A percentile compares a stretch with the other conserved stretches of the same genome.
These are phyloP conservation scores for Ophiosphaerella narmari DNA, from an alignment of 2,329 filamentous ascomycete genomes.

Conservation along the genomic window DNA sequence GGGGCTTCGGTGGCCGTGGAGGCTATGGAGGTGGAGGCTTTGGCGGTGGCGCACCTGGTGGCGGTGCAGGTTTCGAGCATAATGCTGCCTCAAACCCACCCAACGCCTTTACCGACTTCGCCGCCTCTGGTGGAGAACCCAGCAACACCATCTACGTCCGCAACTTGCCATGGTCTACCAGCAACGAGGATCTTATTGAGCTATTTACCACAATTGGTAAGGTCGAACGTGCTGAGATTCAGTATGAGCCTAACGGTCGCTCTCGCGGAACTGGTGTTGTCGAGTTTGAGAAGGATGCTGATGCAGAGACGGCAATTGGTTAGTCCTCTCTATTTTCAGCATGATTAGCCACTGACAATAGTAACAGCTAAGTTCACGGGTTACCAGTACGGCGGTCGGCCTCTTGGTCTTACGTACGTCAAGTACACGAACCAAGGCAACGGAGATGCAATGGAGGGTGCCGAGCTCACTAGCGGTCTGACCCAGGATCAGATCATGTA, in stretches of 20 bases:
- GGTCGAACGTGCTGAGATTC: constrained; percentile 97
- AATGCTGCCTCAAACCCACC: constrained; percentile 62
- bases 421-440: constrained; percentile 78
- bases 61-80: constrained; percentile 53
- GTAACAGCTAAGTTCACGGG: constrained; percentile 84
- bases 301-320: constrained; percentile 88
- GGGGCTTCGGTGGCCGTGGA: constrained; percentile 50
- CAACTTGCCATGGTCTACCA: constrained; percentile 98
- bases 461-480: constrained; percentile 68
- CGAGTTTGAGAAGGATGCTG: constrained; percentile 80
- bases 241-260: constrained; percentile 95
- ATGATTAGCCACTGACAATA: constrained; percentile 28
- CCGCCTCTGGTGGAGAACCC: constrained; percentile 82
- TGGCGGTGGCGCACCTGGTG: constrained; percentile 50
- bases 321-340: constrained; percentile 31
- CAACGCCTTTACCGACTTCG: constrained; percentile 93
- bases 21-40: constrained; percentile 58
- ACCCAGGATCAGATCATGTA: constrained; percentile 99
- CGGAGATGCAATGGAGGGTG: constrained; percentile 77
- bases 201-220: constrained; percentile 98
- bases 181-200: constrained; percentile 95
- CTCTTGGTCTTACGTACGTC: constrained; percentile 89
- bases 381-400: constrained; percentile 95
- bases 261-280: constrained; percentile 97
- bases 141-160: constrained; percentile 90